Base-by-base conservation (phyloP, 2,329 filamentous ascomycete species). In the Tolypocladium paradoxum region DNA sequence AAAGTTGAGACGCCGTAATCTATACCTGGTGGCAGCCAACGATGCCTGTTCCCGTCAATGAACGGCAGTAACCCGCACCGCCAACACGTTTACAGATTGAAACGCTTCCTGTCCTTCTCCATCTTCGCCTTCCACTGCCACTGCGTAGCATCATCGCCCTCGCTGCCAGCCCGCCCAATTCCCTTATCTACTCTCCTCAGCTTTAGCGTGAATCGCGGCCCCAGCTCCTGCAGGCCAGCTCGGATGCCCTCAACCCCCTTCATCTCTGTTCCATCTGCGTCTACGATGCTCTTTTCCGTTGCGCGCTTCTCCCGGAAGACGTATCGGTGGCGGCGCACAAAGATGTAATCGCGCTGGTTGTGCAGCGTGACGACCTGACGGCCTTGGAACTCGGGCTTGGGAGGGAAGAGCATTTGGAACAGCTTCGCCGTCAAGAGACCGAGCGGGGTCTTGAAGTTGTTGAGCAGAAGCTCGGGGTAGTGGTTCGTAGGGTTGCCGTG, bases 101-200 rank as follows among this genome's bases (percentile, higher is more conserved):
- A 99, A 67, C 89, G 85, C 60, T 92, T 97, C 64, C 93, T 79
- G 65, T 88, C 78, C 76, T 96, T 96, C 74, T 99, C 93, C 85
- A 93, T 95, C 66, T 84, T 84, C 12, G 88, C 87, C 73, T 95
- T 95, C 93, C 93, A 99, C 68, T 96, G 83, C 92, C 93, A 97
- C 65, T 95, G 88, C 60, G 90, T 81, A 37, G 90, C 89, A 69
- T 85, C 74, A 69, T 83, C 75, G 76, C 88, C 81, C 56, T 83
- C 77, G 61, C 82, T 84, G 20, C 83, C 83, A 8, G 83, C 82
- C 53, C 79, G 72, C 16, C 82, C 82, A 59, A 99, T 87, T 0
- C 91, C 92, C 71, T 90, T 91, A 67, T 97, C 92, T 45, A 97
- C 85, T 63, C 93, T 83, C 61, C 91, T 82, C 63, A 99, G 72